Base-by-base conservation (phyloP, 2,329 filamentous ascomycete species). In the Talaromyces sp. region DNA sequence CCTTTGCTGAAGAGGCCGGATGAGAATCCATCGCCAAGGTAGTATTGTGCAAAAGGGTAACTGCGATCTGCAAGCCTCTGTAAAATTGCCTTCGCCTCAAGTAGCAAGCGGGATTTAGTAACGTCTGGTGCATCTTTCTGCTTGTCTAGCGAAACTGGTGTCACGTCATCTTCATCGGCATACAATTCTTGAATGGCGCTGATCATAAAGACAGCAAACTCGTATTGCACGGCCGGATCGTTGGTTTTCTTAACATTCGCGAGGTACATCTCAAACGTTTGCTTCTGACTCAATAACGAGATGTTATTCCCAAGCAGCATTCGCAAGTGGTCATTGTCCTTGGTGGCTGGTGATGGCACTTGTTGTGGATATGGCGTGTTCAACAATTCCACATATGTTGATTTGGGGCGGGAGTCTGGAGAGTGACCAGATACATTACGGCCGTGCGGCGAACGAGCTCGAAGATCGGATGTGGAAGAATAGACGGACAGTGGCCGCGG, bases 41-140 rank as follows among this genome's bases (percentile, higher is more conserved):
- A 98, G 79, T 99, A 99, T 75, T 99, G 95, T 3, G 95, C 95
- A 76, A 97, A 98, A 0, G 95, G 95, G 74, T 97, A 97, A 52
- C 92, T 92, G 63, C 87, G 88, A 77, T 93, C 93, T 18, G 93
- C 84, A 58, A 98, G 83, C 66, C 88, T 89, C 77, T 96, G 91
- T 50, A 99, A 80, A 70, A 98, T 97, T 65, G 88, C 87, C 72
- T 92, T 91, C 64, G 95, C 93, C 82, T 99, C 95, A 39, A 87
- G 87, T 54, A 96, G 81, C 64, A 98, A 81, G 67, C 92, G 87
- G 28, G 77, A 74, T 31, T 86, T 81, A 6, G 87, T 84, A 42
- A 83, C 84, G 16, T 73, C 71, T 1, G 69, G 74, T 23, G 68
- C 48, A 23, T 56, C 50, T 54, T 64, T 61, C 52, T 62, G 54